Evolutionary conservation across 2,329 filamentous ascomycete species (phyloP).

Genomic region (Penicillium corylophilum): DNA sequence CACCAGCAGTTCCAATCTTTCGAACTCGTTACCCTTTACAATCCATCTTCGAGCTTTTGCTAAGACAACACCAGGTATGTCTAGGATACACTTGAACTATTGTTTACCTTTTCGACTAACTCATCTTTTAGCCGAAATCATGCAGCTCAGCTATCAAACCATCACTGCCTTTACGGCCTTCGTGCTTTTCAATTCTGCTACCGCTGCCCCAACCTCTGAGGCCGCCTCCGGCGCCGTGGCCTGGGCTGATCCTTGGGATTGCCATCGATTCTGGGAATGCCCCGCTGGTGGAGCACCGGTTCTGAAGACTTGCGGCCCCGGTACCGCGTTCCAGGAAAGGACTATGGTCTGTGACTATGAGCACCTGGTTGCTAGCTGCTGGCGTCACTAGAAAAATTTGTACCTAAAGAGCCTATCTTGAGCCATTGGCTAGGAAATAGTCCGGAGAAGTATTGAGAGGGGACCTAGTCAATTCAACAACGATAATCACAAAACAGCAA

Average conservation of each 20-base stretch:
- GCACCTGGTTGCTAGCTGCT: conserved; percentile 5
- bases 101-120: background rate
- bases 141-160: background rate
- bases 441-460: background rate
- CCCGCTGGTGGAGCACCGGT: conserved; percentile 6
- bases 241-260: conserved; percentile 9
- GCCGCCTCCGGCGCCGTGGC: background rate
- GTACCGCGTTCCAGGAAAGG: conserved; percentile 6
- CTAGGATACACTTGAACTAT: background rate
- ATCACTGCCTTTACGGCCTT: conserved; percentile 1
- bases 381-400: conserved; percentile 1
- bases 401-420: background rate
- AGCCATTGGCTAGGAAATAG: too few relatives aligned
- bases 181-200: background rate
- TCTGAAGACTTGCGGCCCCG: conserved; percentile 10
- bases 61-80: background rate
- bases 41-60: background rate
- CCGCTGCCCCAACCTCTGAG: background rate
- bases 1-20: background rate
- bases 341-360: conserved; percentile 10
- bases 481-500: too few relatives aligned
- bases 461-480: background rate
- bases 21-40: background rate
- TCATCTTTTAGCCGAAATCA: background rate
- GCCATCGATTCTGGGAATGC: conserved; percentile 12